Percentiles rank a stretch among this genome's conserved stretches.
These are phyloP conservation scores for Ophidiomyces ophidiicola DNA, from an alignment of 2,329 filamentous ascomycete genomes.

Conservation along the genomic window DNA sequence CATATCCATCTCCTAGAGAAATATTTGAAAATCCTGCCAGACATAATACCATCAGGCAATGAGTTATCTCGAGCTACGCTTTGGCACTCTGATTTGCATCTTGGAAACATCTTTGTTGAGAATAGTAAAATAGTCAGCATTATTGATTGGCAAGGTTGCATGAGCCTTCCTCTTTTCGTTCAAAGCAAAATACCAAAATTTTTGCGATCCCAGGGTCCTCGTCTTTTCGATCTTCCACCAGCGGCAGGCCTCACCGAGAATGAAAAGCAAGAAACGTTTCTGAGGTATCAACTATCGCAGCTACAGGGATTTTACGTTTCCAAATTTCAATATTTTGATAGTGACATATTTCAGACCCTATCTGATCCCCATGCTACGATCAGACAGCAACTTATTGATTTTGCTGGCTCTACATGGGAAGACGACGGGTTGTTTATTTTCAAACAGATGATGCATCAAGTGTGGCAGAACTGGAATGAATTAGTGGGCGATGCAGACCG, in stretches of 20 bases:
- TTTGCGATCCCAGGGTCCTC: conserved; percentile 11
- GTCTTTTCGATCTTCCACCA: conserved; percentile 15
- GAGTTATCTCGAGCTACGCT: conserved; percentile 21
- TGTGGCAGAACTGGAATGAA: conserved; percentile 16
- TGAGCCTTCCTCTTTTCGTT: conserved; percentile 1
- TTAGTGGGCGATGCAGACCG: conserved; percentile 13
- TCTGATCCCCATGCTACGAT: conserved; percentile 15
- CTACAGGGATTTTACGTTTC: conserved; percentile 13
- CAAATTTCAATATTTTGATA: conserved; percentile 13
- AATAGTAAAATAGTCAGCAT: conserved; percentile 24
- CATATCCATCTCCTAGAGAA: conserved; percentile 26
- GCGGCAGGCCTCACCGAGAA: conserved; percentile 13
- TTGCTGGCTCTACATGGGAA: conserved; percentile 16
- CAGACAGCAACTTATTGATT: conserved; percentile 16
- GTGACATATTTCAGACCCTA: conserved; percentile 13
- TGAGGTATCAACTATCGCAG: conserved; percentile 16
- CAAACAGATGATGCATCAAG: conserved; percentile 16
- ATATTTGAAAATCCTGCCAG: conserved; percentile 23
- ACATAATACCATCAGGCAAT: conserved; percentile 21
- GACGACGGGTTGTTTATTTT: conserved; percentile 17
- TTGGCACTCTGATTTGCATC: conserved; percentile 32
- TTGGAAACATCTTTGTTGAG: conserved; percentile 31
- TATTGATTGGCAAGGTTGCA: conserved; percentile 19
- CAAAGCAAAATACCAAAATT: conserved; percentile 9
- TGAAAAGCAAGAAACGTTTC: conserved; percentile 15